phyloP scores from a whole-genome alignment of 2,329 filamentous ascomycete genomes.

The Xylariaceae sp. region DNA sequence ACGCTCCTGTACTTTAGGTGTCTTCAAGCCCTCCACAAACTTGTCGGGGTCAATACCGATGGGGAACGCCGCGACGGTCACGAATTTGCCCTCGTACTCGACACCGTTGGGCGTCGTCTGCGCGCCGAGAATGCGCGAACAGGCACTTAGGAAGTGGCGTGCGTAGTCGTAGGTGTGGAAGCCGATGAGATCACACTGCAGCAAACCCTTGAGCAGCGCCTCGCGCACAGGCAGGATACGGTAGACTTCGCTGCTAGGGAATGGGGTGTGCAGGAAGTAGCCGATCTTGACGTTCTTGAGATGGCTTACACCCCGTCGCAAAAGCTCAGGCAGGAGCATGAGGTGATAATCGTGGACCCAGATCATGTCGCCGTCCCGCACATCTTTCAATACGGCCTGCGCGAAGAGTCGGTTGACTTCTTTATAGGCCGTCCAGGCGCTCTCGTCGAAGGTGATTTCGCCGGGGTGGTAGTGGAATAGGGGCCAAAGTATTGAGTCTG shows the following conservation, averaged over 20 bases:
- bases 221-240: slow-evolving; percentile 90
- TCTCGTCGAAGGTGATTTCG: slow-evolving; percentile 96
- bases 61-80: slow-evolving; percentile 91
- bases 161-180: slow-evolving; percentile 99
- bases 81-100: slow-evolving; percentile 80
- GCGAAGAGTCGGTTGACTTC: slow-evolving; percentile 92
- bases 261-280: slow-evolving; percentile 96
- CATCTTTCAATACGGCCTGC: slow-evolving; percentile 76
- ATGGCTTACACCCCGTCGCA: slow-evolving; percentile 79
- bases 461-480: slow-evolving; percentile 98
- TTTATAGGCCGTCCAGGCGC: slow-evolving; percentile 86
- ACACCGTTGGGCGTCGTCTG: slow-evolving; percentile 88
- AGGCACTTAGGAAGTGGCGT: slow-evolving; percentile 94
- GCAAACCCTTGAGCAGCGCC: slow-evolving; percentile 76
- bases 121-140: slow-evolving; percentile 81
- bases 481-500: slow-evolving; percentile 96
- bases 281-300: slow-evolving; percentile 92
- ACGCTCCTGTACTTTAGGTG: slow-evolving; percentile 78
- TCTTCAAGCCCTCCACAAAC: slow-evolving; percentile 82
- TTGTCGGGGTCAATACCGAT: slow-evolving; percentile 98
- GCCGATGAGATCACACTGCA: slow-evolving; percentile 91
- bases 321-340: slow-evolving; percentile 93
- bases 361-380: slow-evolving; percentile 88
- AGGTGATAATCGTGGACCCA: slow-evolving; percentile 99
- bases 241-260: slow-evolving; percentile 95